phyloP scores from a whole-genome alignment of 2,329 filamentous ascomycete species.

The Fusarium sterilihyphosum region DNA sequence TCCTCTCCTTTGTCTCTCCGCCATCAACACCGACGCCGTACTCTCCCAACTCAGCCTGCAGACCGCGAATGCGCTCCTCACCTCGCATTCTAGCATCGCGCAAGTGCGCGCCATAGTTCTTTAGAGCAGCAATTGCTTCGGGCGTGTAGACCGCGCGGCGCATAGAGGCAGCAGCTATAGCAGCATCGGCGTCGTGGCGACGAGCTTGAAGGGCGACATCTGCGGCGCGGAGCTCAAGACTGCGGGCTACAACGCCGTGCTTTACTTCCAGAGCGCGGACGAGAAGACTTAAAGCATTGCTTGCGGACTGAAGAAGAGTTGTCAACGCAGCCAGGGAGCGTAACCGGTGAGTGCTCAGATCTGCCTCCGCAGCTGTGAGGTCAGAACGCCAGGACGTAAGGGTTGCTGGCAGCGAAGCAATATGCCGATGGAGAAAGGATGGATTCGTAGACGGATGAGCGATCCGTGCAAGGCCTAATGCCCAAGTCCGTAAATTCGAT shows the following conservation, averaged over 20 bases:
- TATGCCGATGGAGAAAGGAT: constrained; percentile 66
- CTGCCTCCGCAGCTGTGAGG: constrained; percentile 44
- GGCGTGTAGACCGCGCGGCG: constrained; percentile 57
- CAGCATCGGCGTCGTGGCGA: constrained; percentile 52
- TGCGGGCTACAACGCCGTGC: constrained; percentile 62
- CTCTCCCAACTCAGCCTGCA: constrained; percentile 56
- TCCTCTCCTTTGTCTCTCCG: constrained; percentile 56
- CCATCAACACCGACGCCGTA: constrained; percentile 58
- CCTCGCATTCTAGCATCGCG: constrained; percentile 58
- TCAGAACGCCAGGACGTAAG: constrained; percentile 50
- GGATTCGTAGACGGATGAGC: constrained; percentile 61
- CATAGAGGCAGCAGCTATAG: constrained; percentile 48
- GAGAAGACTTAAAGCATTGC: constrained; percentile 53
- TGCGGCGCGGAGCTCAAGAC: constrained; percentile 61
- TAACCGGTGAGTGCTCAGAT: constrained; percentile 53
- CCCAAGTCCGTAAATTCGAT: constrained; percentile 58
- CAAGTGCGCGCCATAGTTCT: constrained; percentile 60
- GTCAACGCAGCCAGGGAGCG: constrained; percentile 51
- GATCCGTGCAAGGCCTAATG: constrained; percentile 59
- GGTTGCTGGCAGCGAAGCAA: constrained; percentile 58
- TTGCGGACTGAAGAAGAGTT: constrained; percentile 53
- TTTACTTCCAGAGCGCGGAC: constrained; percentile 65
- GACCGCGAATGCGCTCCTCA: constrained; percentile 54
- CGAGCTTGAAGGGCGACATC: constrained; percentile 57
- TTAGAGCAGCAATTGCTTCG: constrained; percentile 54